These are phyloP conservation scores for Mortierella sp. DNA, from an alignment of 371 early-diverging fungal species.

Conservation along the genomic window DNA sequence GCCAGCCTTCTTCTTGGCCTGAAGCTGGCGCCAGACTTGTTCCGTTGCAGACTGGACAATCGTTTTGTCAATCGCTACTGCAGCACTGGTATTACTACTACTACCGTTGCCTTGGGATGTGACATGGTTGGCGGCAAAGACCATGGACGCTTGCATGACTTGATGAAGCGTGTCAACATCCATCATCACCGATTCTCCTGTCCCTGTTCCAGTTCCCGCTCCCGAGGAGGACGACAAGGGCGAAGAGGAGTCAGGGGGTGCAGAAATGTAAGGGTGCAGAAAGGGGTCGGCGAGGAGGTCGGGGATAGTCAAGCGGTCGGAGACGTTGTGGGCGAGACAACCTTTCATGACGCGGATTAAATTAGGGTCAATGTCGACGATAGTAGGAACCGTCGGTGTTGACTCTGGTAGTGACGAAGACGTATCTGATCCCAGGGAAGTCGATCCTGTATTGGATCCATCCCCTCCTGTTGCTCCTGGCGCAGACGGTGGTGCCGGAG, in stretches of 20 bases:
- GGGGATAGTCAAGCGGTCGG: constrained; percentile 78
- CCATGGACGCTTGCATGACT: neutral
- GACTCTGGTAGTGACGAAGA: constrained; percentile 16
- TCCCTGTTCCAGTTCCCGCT: neutral
- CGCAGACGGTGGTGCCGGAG: neutral
- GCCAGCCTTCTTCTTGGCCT: neutral
- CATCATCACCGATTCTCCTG: neutral
- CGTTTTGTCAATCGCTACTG: neutral
- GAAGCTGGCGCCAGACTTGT: constrained; percentile 1
- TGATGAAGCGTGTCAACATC: neutral
- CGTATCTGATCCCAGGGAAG: neutral
- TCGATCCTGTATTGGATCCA: neutral
- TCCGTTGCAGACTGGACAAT: neutral
- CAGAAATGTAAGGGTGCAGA: constrained; percentile 56
- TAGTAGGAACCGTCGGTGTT: constrained; percentile 15
- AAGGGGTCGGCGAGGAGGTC: constrained; percentile 79
- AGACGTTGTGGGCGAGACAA: constrained; percentile 79
- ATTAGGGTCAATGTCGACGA: constrained; percentile 57
- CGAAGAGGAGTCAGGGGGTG: neutral
- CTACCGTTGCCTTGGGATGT: neutral
- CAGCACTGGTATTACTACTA: neutral
- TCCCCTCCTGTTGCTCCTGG: constrained; percentile 11
- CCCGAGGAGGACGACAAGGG: neutral
- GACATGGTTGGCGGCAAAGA: neutral
- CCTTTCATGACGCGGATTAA: constrained; percentile 70